A percentile compares a stretch with the other conserved stretches of the same genome.
Evolutionary conservation across 1,284 basidiomycete genomes (phyloP).

Genomic region (Amylostereum areolatum): DNA sequence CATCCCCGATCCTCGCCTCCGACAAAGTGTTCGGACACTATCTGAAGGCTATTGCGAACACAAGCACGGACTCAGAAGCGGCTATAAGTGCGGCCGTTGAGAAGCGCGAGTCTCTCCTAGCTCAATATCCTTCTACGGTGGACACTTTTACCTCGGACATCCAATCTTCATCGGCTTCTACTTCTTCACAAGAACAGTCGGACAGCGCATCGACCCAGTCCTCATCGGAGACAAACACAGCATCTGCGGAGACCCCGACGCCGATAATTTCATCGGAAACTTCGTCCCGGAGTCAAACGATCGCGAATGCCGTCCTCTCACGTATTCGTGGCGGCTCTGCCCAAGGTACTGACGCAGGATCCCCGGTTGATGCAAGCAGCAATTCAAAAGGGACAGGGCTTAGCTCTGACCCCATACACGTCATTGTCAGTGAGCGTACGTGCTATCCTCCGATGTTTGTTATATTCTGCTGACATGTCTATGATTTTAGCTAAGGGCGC

Average conservation of each 20-base stretch:
- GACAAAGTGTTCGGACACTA: conserved; percentile 69
- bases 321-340: conserved; percentile 20
- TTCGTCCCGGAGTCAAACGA: conserved; percentile 36
- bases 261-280: conserved; percentile 4
- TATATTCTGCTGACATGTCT: conserved; percentile 1
- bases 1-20: conserved; percentile 61
- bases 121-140: conserved; percentile 20
- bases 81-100: conserved; percentile 61
- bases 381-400: conserved; percentile 31
- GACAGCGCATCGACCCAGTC: no score
- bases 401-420: conserved; percentile 58
- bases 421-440: conserved; percentile 76
- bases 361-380: conserved; percentile 7
- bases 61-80: conserved; percentile 37
- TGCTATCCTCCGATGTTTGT: conserved; percentile 11
- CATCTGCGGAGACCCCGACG: conserved; percentile 1
- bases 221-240: conserved; percentile 5
- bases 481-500: conserved; percentile 52
- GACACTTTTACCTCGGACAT: conserved; percentile 2
- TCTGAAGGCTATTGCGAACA: conserved; percentile 58
- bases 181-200: conserved; percentile 10
- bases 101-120: conserved; percentile 58
- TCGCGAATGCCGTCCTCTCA: conserved; percentile 54
- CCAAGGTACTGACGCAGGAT: conserved; percentile 11
- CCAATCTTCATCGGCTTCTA: conserved; percentile 8